A percentile compares a stretch with the other conserved stretches of the same genome.
These are phyloP conservation scores for Suillus weaverae DNA, from an alignment of 768 basidiomycete species.

Conservation along the genomic window DNA sequence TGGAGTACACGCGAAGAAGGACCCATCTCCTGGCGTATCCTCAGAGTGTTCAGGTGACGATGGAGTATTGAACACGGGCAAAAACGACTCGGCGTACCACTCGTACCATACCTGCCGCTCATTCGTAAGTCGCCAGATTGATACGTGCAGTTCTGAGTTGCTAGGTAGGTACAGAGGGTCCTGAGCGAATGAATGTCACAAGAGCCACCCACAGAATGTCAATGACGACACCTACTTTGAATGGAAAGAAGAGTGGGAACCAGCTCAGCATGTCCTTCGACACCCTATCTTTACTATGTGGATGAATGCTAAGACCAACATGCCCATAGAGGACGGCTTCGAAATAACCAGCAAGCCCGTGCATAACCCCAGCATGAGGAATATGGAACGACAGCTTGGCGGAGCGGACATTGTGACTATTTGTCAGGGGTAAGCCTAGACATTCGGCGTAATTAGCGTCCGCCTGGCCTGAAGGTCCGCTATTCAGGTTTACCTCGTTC, in stretches of 20 bases:
- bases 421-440: slow-evolving; percentile 88
- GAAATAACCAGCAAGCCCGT: slow-evolving; percentile 96
- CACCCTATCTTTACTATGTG: slow-evolving; percentile 77
- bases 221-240: slow-evolving; percentile 60
- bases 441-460: slow-evolving; percentile 11
- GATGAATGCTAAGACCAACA: slow-evolving; percentile 92
- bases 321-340: slow-evolving; percentile 92
- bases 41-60: slow-evolving; percentile 19
- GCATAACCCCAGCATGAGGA: slow-evolving; percentile 89
- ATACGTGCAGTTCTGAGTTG: slow-evolving; percentile 88
- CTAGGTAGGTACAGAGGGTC: slow-evolving; percentile 93
- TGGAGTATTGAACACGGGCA: slow-evolving; percentile 54
- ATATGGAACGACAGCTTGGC: slow-evolving; percentile 88
- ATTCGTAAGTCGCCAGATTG: slow-evolving; percentile 92
- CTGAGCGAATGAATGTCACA: slow-evolving; percentile 39
- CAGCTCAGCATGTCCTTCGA: slow-evolving; percentile 98
- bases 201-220: neutral
- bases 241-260: slow-evolving; percentile 97
- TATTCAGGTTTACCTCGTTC: slow-evolving; percentile 49
- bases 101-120: slow-evolving; percentile 96
- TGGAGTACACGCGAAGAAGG: slow-evolving; percentile 29
- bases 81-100: slow-evolving; percentile 94
- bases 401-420: slow-evolving; percentile 91
- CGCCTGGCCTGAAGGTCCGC: slow-evolving; percentile 5
- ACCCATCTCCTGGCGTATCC: slow-evolving; percentile 17